phyloP scores from a whole-genome alignment of 768 basidiomycete species.

The Serendipita indica region DNA sequence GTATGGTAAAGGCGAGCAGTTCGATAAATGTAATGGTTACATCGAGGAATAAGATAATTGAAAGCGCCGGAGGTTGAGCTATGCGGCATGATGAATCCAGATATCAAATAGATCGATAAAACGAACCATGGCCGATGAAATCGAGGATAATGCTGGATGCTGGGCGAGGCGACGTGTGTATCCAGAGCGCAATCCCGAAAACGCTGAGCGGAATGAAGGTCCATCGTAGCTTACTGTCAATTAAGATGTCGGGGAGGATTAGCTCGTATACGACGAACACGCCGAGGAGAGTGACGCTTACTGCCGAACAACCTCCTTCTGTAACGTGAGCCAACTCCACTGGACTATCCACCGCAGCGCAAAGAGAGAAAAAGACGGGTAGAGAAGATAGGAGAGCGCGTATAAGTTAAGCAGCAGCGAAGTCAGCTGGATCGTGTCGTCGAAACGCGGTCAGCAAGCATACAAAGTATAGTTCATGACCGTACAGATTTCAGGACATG shows the following conservation, averaged over 20 bases:
- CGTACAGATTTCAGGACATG: slow-evolving; percentile 8
- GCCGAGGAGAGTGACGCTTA: background rate
- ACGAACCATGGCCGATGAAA: background rate
- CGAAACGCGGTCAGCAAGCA: background rate
- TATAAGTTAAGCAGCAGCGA: background rate
- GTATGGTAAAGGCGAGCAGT: background rate
- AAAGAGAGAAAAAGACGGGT: background rate
- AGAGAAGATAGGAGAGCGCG: background rate
- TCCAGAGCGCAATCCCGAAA: background rate
- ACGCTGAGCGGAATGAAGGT: background rate
- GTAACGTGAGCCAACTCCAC: background rate
- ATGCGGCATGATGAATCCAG: background rate
- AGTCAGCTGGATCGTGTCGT: background rate
- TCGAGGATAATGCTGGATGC: background rate
- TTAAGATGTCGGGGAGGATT: background rate
- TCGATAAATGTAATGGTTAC: background rate
- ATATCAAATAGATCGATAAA: background rate
- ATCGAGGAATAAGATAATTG: background rate
- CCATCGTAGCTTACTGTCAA: background rate
- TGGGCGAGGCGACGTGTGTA: background rate
- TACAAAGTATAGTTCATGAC: background rate
- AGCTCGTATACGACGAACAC: too few species aligned
- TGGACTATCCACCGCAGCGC: background rate
- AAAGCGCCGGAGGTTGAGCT: background rate
- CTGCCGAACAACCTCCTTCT: slow-evolving; percentile 1